These are phyloP conservation scores for Sporisorium iseilematis-ciliati DNA, from an alignment of 1,284 basidiomycete species.

Conservation along the genomic window DNA sequence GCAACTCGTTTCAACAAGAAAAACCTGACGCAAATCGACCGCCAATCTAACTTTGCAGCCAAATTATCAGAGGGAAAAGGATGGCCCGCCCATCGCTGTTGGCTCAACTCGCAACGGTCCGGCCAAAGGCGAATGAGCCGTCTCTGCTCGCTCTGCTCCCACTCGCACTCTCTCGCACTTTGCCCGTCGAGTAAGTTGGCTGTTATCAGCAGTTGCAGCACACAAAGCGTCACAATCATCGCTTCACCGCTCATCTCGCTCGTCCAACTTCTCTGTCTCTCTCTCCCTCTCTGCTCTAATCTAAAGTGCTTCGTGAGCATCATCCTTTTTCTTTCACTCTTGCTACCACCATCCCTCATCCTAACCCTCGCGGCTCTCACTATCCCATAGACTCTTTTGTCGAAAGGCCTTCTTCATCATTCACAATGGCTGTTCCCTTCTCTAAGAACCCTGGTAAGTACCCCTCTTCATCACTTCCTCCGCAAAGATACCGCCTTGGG, in stretches of 20 bases:
- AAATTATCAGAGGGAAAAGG: background rate
- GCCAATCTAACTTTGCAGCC: slow-evolving; percentile 4
- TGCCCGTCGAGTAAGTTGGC: slow-evolving; percentile 15
- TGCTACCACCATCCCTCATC: slow-evolving; percentile 22
- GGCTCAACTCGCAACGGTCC: slow-evolving; percentile 7
- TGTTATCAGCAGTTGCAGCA: slow-evolving; percentile 31
- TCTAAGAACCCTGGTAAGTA: slow-evolving; percentile 60
- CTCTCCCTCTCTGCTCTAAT: background rate
- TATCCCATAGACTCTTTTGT: slow-evolving; percentile 24
- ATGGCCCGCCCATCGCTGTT: slow-evolving; percentile 5
- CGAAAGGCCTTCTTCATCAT: slow-evolving; percentile 1
- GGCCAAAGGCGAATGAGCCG: slow-evolving; percentile 7
- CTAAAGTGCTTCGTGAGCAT: background rate
- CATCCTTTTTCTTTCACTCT: slow-evolving; percentile 9
- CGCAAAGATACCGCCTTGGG: background rate
- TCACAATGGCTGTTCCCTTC: slow-evolving; percentile 58
- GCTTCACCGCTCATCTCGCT: slow-evolving; percentile 10
- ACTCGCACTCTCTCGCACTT: background rate
- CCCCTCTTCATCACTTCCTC: background rate
- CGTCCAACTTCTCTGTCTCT: slow-evolving; percentile 26
- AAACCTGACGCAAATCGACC: background rate
- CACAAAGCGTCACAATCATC: slow-evolving; percentile 7
- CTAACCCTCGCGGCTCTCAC: slow-evolving; percentile 5
- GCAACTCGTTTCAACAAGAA: no score
- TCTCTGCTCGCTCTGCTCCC: slow-evolving; percentile 13